Base-by-base conservation (phyloP, 2,329 filamentous ascomycete species). In the Fusarium anguioides region DNA sequence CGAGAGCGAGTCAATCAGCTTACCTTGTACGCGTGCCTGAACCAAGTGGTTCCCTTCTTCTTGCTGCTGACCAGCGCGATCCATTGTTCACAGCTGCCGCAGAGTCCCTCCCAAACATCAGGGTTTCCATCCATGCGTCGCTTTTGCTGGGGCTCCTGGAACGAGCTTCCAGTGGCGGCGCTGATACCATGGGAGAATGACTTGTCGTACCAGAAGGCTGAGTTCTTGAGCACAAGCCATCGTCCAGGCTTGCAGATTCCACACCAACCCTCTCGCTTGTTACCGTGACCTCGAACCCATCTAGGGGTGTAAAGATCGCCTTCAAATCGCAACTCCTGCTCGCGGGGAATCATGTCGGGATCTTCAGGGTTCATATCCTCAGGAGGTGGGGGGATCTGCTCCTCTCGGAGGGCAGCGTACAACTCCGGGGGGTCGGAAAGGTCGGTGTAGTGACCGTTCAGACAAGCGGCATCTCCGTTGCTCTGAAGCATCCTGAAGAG, bases 41-140 rank as follows among this genome's bases (percentile, higher is more conserved):
- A 96, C 92, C 92, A 96, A 5, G 92, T 94, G 2, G 92, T 96
- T n/a, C 92, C 92, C 81, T 95, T 94, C 83, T 95, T 95, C 81
- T 95, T 95, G 76, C 89, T 93, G 80, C 91, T 94, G 39, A 94
- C 91, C 33, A 94, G 81, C 14, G 90, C 89, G 69, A 94, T 90
- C 91, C 91, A 94, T 63, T 93, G 90, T 68, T 89, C 90, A 79
- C 91, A 94, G 74, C 88, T 90, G 47, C 90, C 88, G 73, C 92
- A 95, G 8, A 93, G 82, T 4, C 90, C 92, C 75, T 95, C 91
- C 90, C 90, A 93, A 5, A 93, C 90, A 74, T 93, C 91, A 5
- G 91, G 88, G 73, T 93, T 94, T 36, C 91, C 90, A 75, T 94
- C 91, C 81, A 92, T 93, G 47, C 92, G 85, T 58, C 91, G 83